phyloP scores from a whole-genome alignment of 495 filamentous ascomycete genomes.

The Aspergillus leporis region DNA sequence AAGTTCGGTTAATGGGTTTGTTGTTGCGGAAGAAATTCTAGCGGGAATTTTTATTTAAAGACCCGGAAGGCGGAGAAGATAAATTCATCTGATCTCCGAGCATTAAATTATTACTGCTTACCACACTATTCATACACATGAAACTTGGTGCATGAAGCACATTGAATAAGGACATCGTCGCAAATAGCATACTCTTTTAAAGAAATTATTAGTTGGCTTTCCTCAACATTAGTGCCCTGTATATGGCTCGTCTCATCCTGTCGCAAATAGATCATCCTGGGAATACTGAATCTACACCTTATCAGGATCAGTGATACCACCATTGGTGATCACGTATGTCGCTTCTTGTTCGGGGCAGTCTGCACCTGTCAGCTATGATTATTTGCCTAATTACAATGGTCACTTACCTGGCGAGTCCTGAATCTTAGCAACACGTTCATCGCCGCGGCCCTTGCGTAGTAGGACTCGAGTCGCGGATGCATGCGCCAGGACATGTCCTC shows the following conservation, averaged over 20 bases:
- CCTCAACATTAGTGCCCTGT: not conserved
- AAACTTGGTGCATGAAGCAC: not conserved
- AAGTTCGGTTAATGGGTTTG: not conserved
- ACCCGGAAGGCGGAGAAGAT: conserved; percentile 20
- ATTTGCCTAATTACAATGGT: not conserved
- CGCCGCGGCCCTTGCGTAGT: conserved; percentile 73
- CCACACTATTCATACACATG: conserved; percentile 1
- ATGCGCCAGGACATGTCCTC: conserved; percentile 79
- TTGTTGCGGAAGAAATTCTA: conserved; percentile 8
- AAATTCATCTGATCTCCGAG: not conserved
- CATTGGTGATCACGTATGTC: conserved; percentile 76
- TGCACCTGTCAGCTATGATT: conserved; percentile 21
- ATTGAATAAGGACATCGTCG: not conserved
- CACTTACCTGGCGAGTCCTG: conserved; percentile 69
- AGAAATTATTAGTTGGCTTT: not conserved
- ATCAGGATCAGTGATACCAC: conserved; percentile 74
- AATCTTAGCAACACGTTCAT: conserved; percentile 79
- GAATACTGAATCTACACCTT: conserved; percentile 40
- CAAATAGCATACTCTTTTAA: not conserved
- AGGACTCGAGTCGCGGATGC: conserved; percentile 74
- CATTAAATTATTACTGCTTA: not conserved
- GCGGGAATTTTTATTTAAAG: conserved; percentile 19
- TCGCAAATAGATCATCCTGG: not conserved
- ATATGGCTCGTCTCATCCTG: not conserved
- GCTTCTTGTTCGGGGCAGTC: conserved; percentile 78